These are phyloP conservation scores for Yamadazyma nakazawae DNA, from an alignment of 805 yeast genomes.

Conservation along the genomic window DNA sequence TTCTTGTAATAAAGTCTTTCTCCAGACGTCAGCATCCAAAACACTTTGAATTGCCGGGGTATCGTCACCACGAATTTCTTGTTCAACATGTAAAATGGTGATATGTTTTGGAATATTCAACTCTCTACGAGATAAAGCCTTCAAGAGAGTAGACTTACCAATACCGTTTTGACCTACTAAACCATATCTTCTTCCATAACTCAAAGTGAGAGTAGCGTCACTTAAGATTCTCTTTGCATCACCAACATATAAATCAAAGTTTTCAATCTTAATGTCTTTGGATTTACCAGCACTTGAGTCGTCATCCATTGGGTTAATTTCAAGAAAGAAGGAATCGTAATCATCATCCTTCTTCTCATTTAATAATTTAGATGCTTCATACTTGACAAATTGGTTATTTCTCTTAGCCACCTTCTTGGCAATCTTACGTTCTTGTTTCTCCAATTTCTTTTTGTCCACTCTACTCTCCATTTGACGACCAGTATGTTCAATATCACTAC, in stretches of 20 bases:
- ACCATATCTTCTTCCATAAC: constrained; percentile 95
- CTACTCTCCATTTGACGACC: constrained; percentile 90
- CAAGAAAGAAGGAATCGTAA: constrained; percentile 91
- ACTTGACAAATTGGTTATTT: constrained; percentile 75
- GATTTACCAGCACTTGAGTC: constrained; percentile 85
- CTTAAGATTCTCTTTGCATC: constrained; percentile 90
- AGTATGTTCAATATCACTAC: constrained; percentile 83
- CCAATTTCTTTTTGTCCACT: constrained; percentile 94
- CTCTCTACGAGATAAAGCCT: constrained; percentile 92
- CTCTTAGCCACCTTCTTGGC: constrained; percentile 96
- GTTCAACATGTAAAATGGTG: constrained; percentile 94
- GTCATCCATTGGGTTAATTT: constrained; percentile 91
- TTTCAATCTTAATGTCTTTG: constrained; percentile 92
- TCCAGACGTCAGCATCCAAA: constrained; percentile 99
- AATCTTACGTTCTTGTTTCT: constrained; percentile 95
- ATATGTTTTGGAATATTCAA: constrained; percentile 92
- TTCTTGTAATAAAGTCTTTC: constrained; percentile 81
- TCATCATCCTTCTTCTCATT: constrained; percentile 63
- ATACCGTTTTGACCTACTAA: constrained; percentile 99
- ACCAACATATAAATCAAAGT: constrained; percentile 92
- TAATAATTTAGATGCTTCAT: constrained; percentile 91
- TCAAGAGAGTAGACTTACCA: constrained; percentile 92
- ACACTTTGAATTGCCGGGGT: constrained; percentile 89
- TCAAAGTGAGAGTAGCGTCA: constrained; percentile 80
- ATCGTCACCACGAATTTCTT: constrained; percentile 93